phyloP scores from a whole-genome alignment of 116 monocot species.

The Dioscorea cayenensis region DNA sequence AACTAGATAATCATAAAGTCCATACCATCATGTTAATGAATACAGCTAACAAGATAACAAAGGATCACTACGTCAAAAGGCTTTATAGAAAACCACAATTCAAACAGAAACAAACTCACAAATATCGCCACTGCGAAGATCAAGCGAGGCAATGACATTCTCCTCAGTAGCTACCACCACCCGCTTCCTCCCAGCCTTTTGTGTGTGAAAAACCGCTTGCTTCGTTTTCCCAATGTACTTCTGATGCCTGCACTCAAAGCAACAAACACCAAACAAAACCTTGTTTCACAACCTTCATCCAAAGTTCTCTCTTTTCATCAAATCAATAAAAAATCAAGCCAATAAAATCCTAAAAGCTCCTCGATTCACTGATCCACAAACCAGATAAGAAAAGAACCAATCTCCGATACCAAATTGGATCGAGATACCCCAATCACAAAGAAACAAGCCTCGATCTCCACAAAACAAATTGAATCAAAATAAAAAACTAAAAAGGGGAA shows the following conservation, averaged over 20 bases:
- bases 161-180: conserved; percentile 86
- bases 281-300: background rate
- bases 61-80: too few species aligned
- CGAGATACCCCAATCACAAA: too few species aligned
- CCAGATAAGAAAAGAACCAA: too few species aligned
- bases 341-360: too few species aligned
- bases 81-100: background rate
- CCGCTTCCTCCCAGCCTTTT: conserved; percentile 86
- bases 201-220: conserved; percentile 85
- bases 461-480: background rate
- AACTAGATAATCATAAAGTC: background rate
- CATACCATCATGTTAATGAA: background rate
- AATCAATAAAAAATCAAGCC: too few species aligned
- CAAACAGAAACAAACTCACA: conserved; percentile 40
- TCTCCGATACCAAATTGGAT: too few species aligned
- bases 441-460: too few species aligned
- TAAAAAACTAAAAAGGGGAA: background rate
- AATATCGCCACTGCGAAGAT: conserved; percentile 86
- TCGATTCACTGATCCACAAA: too few species aligned
- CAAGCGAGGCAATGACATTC: conserved; percentile 92
- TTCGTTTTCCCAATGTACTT: conserved; percentile 91
- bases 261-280: background rate
- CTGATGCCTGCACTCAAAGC: conserved; percentile 53
- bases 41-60: too few species aligned
- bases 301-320: background rate